Conservation (phyloP, 352 stramenopile genomes). For the Globisporangium orthogonon region DNA sequence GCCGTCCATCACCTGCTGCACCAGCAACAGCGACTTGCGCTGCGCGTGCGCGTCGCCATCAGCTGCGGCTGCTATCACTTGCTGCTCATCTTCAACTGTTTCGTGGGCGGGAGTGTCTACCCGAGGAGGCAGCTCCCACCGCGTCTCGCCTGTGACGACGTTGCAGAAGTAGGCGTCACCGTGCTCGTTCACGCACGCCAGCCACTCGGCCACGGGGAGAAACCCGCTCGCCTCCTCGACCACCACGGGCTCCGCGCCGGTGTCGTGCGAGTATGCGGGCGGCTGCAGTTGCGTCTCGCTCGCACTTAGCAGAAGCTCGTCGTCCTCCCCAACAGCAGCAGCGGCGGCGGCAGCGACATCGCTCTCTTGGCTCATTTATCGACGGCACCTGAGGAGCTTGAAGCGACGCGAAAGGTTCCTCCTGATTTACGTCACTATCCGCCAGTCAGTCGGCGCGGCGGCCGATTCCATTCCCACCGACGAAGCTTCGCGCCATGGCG, state of each 20-base stretch:
- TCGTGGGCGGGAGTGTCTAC: background rate
- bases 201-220: slow-evolving; percentile 20
- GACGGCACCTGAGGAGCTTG: too few species aligned
- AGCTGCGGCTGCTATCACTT: too few species aligned
- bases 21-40: slow-evolving; percentile 9
- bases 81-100: too few species aligned
- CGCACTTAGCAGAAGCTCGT: too few species aligned
- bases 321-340: too few species aligned
- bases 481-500: too few species aligned
- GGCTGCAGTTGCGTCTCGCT: background rate
- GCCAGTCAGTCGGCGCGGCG: background rate
- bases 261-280: slow-evolving; percentile 2
- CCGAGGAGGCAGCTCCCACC: slow-evolving; percentile 25
- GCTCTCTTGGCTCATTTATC: too few species aligned
- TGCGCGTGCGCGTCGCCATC: background rate
- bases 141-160: slow-evolving; percentile 31
- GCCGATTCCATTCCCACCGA: too few species aligned
- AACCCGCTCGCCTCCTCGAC: background rate
- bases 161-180: slow-evolving; percentile 45
- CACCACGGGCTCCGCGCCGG: slow-evolving; percentile 6
- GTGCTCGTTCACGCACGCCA: slow-evolving; percentile 28
- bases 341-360: too few species aligned
- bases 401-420: too few species aligned
- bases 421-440: background rate
- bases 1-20: slow-evolving; percentile 17